phyloP scores from a whole-genome alignment of 2,329 filamentous ascomycete species.

The Aspergillus brasiliensis region DNA sequence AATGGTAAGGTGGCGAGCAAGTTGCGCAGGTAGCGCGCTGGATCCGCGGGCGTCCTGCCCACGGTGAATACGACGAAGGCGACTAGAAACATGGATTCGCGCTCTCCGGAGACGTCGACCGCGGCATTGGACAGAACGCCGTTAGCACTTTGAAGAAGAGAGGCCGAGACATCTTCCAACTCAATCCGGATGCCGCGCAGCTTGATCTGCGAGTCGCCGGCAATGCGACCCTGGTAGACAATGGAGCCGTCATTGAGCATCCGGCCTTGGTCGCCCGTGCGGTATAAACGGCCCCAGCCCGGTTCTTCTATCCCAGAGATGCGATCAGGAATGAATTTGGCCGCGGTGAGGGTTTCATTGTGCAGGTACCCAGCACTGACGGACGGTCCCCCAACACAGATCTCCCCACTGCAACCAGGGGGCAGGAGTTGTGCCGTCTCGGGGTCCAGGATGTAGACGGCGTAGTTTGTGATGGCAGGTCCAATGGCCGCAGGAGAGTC shows the following conservation, averaged over 20 bases:
- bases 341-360: neutral
- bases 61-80: neutral
- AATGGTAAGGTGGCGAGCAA: slow-evolving; percentile 24
- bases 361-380: neutral
- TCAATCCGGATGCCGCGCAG: slow-evolving; percentile 46
- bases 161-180: slow-evolving; percentile 48
- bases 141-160: slow-evolving; percentile 25
- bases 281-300: neutral
- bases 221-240: slow-evolving; percentile 32
- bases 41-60: neutral
- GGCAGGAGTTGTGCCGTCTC: neutral
- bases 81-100: neutral
- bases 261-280: neutral
- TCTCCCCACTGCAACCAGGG: neutral
- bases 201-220: slow-evolving; percentile 33
- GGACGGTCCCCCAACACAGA: neutral
- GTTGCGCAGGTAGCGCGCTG: neutral
- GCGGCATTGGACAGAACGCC: neutral
- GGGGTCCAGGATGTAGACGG: neutral
- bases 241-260: slow-evolving; percentile 26
- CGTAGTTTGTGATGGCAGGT: too few relatives aligned
- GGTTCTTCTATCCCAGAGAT: neutral
- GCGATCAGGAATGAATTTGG: neutral
- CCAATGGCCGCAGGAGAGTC: too few relatives aligned
- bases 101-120: neutral